Conservation (phyloP, 129 eudicot genomes). For the Artemisia argyi region DNA sequence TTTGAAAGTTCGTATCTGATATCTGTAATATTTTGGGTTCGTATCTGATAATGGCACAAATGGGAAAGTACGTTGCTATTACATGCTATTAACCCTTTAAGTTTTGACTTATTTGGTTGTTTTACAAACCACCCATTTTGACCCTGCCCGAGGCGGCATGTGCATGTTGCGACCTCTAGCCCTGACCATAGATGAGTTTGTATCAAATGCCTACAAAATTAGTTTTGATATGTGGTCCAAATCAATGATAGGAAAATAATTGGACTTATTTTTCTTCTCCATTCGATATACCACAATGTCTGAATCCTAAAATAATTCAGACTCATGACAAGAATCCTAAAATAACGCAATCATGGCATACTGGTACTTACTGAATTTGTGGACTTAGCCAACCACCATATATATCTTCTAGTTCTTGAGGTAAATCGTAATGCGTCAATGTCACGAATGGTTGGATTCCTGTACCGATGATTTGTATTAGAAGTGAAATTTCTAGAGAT, state of each 20-base stretch:
- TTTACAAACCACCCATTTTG: too few species aligned
- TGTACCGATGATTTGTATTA: neutral
- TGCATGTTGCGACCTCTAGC: neutral
- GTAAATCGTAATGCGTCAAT: neutral
- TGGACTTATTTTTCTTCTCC: neutral
- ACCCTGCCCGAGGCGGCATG: neutral
- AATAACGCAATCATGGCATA: neutral
- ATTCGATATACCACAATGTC: neutral
- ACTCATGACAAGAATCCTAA: too few species aligned
- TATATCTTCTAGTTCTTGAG: conserved; percentile 48
- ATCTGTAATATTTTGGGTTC: too few species aligned
- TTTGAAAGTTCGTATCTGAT: too few species aligned
- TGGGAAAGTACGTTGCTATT: too few species aligned
- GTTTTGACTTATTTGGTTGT: too few species aligned
- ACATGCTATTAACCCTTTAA: too few species aligned
- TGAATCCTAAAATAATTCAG: neutral
- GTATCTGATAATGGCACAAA: too few species aligned
- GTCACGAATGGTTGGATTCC: too few species aligned
- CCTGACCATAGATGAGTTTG: neutral
- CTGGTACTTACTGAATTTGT: conserved; percentile 37
- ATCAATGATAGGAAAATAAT: too few species aligned
- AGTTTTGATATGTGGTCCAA: too few species aligned
- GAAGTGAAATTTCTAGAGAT: neutral
- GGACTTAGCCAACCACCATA: conserved; percentile 80
- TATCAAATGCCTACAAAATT: too few species aligned